Base-by-base conservation (phyloP, 2,329 filamentous ascomycete species). In the Epichloe glyceriae region DNA sequence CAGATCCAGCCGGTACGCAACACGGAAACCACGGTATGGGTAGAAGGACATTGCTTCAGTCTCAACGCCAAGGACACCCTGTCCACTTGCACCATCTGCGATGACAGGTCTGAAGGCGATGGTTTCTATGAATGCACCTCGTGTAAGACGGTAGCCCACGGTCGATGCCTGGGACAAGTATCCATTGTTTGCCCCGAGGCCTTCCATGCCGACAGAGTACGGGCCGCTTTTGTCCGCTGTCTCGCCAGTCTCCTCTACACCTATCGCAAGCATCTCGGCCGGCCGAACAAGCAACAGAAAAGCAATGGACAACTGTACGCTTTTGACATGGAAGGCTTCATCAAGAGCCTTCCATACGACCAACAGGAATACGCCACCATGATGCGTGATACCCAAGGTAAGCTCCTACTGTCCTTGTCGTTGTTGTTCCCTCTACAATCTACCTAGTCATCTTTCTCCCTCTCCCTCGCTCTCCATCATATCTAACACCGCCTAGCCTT, bases 41-140 rank as follows among this genome's bases (percentile, higher is more conserved):
- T 88, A 1, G 87, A 93, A 65, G 87, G 87, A 0, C 87, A 93
- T 68, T 90, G 85, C 65, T 79, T 93, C 68, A 78, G 82, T 53
- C 85, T 80, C 73, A 73, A 74, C 49, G 61, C 71, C 1, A 70
- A 74, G 15, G 85, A 90, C 57, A 69, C 70, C 14, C 72, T 73
- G 39, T 79, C 78, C 0, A 71, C 73, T 5, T 93, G 87, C 64
- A 80, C 80, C 1, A 76, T 91, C 46, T 93, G 87, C 61, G 85
- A 89, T 44, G 87, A 91, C 45, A 82, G 79, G 53, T 78, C 84
- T 0, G 78, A 82, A 54, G 73, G 73, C 19, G 86, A 91, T 47
- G 86, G 85, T 7, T 78, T 87, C 47, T 93, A 88, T 68, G 79
- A 79, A 57, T 93, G 87, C 65, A 74, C 70, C 61, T 79, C 81